phyloP scores from a whole-genome alignment of 2,329 filamentous ascomycete species.

The Fusarium foetens region DNA sequence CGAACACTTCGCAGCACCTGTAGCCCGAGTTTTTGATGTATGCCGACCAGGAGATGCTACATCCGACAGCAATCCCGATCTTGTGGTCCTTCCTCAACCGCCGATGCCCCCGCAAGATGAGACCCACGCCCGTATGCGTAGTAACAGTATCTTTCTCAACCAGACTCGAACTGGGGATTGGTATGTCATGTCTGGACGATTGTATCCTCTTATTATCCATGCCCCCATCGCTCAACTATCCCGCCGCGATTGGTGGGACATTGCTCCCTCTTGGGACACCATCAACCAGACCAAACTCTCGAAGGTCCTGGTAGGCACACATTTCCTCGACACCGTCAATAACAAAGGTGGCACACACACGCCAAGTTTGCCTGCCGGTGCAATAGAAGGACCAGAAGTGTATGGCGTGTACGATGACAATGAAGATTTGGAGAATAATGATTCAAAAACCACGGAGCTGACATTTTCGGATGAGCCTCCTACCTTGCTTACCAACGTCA shows the following conservation, averaged over 20 bases:
- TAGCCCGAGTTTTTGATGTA: constrained; percentile 89
- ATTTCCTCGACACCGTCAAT: constrained; percentile 63
- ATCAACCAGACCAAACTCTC: constrained; percentile 61
- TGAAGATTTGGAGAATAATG: constrained; percentile 46
- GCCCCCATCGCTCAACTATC: constrained; percentile 61
- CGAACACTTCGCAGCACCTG: constrained; percentile 77
- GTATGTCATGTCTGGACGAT: constrained; percentile 90
- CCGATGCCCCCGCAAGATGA: constrained; percentile 67
- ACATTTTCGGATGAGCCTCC: constrained; percentile 50
- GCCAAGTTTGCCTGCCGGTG: constrained; percentile 51
- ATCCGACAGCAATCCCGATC: constrained; percentile 73
- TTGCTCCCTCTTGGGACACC: constrained; percentile 52
- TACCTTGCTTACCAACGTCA: constrained; percentile 62
- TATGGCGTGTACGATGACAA: constrained; percentile 29
- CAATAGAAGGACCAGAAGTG: constrained; percentile 38
- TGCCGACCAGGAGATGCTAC: constrained; percentile 76
- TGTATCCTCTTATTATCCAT: constrained; percentile 86
- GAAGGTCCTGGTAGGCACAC: constrained; percentile 76
- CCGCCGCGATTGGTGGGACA: constrained; percentile 60
- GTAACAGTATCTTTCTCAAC: constrained; percentile 82
- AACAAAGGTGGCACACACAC: constrained; percentile 49
- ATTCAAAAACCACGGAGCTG: constrained; percentile 45
- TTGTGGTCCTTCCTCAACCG: constrained; percentile 89
- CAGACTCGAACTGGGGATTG: constrained; percentile 87
- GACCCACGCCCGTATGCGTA: constrained; percentile 62